Evolutionary conservation across 768 basidiomycete species (phyloP), one percentile per base, ranked within the genome.

Genomic region (Lentinula sp.): DNA sequence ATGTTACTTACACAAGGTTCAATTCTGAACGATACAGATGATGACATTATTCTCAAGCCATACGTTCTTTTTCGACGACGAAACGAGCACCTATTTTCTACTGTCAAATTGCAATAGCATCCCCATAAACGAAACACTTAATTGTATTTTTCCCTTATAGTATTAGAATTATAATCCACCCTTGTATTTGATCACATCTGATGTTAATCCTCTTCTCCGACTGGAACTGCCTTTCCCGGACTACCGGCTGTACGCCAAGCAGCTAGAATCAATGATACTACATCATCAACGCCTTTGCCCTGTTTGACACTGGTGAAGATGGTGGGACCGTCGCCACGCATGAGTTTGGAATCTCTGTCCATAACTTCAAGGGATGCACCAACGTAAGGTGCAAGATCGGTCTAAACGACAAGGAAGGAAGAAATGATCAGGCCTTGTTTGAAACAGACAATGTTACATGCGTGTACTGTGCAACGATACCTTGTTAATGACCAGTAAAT

Each of bases 291-390:
- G 0, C 93, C 93, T 61, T 83, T 85, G 32, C 77, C 79, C 61
- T 91, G 79, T 69, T 89, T 87, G 60, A 99, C 84, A 65, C 89
- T 91, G 0, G 90, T 83, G 72, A 99, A 98, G 18, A 98, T 68
- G 0, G 96, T 99, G 2, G 96, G 96, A 0, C 96, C 96, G 62
- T 88, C 84, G 39, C 95, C 96, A 31, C 96, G 84, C 95, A 99
- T 98, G 63, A 89, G 74, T 69, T 86, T 95, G 1, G 96, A 84
- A 70, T 98, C 96, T 21, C 95, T 83, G 59, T 85, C 86, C 96
- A 99, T 99, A 18, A 99, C 92, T 50, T 89, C 87, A 28, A 98
- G 82, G 0, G 95, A 97, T 0, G 96, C 96, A 32, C 87, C 87
- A 59, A 99, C 96, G 71, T 95, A 82, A 15, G 89, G 86, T 7